Evolutionary conservation across 257 asterid genomes (phyloP).

Genomic region (Solanum chmielewskii): DNA sequence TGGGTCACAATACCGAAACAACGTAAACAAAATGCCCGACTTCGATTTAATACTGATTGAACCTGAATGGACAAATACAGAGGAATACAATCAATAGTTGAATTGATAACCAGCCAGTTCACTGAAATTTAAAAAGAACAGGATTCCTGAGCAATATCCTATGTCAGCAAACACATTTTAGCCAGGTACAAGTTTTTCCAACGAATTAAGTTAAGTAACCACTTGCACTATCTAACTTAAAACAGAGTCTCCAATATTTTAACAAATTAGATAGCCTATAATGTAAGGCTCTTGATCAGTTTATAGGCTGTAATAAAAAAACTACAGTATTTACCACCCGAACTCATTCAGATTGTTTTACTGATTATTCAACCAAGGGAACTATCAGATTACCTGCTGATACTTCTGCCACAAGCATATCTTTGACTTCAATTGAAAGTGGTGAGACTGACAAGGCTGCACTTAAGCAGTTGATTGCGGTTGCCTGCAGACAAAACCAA

Average conservation of each 20-base stretch:
- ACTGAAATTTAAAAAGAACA: not conserved
- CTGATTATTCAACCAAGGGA: not conserved
- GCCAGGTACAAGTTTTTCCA: not conserved
- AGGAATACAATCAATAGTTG: not conserved
- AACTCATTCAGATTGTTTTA: not conserved
- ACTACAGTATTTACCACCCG: not conserved
- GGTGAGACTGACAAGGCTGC: conserved; percentile 71
- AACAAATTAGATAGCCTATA: not conserved
- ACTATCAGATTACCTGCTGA: conserved; percentile 41
- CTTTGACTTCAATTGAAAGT: conserved; percentile 42
- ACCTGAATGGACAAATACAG: conserved; percentile 38
- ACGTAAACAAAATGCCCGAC: conserved; percentile 47
- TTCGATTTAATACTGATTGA: conserved; percentile 28
- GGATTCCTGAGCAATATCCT: not conserved
- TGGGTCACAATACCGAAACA: conserved; percentile 51
- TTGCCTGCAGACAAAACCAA: conserved; percentile 38
- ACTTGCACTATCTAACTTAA: not conserved
- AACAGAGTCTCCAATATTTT: not conserved
- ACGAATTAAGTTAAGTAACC: not conserved
- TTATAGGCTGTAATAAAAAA: not conserved
- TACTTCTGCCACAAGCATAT: conserved; percentile 58
- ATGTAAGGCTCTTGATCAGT: not conserved
- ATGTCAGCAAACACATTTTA: not conserved
- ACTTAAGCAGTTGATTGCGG: conserved; percentile 62
- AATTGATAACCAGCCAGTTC: not conserved